phyloP scores from a whole-genome alignment of 2,329 filamentous ascomycete species.

The Hypoxylon sp. region DNA sequence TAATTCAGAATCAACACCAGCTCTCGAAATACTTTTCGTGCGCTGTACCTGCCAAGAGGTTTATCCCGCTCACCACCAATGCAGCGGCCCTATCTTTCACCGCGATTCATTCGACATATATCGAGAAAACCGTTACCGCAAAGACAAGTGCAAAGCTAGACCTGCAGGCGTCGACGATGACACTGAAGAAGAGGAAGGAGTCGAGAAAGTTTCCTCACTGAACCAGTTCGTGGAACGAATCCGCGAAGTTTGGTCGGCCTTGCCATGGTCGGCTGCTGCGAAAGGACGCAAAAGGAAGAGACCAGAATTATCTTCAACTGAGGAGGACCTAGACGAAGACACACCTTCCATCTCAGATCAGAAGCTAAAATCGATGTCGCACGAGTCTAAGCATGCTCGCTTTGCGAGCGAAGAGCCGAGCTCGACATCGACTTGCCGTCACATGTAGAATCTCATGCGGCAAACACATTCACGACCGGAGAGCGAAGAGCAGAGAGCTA shows the following conservation, averaged over 20 bases:
- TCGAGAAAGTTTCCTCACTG: conserved; percentile 2
- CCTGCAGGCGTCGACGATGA: not conserved
- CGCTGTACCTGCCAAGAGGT: not conserved
- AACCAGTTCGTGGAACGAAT: conserved; percentile 7
- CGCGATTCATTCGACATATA: conserved; percentile 39
- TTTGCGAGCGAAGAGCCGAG: conserved; percentile 11
- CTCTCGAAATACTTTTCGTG: not conserved
- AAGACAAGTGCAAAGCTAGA: not conserved
- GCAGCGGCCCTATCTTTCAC: conserved; percentile 14
- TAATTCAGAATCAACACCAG: not conserved
- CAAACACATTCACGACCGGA: not conserved
- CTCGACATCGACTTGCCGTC: not conserved
- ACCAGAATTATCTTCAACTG: not conserved
- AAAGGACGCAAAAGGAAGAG: conserved; percentile 10
- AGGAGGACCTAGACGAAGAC: not conserved
- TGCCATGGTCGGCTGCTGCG: conserved; percentile 13
- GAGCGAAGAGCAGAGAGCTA: not conserved
- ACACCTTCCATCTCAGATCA: not conserved
- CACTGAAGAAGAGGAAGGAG: not conserved
- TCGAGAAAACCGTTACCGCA: conserved; percentile 20
- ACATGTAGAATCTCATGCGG: not conserved
- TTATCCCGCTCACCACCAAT: not conserved
- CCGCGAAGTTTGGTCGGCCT: conserved; percentile 3
- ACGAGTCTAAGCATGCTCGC: conserved; percentile 9
- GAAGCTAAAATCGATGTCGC: conserved; percentile 10